Base-by-base conservation (phyloP, 768 basidiomycete genomes). In the Rhodotorula paludigena region DNA sequence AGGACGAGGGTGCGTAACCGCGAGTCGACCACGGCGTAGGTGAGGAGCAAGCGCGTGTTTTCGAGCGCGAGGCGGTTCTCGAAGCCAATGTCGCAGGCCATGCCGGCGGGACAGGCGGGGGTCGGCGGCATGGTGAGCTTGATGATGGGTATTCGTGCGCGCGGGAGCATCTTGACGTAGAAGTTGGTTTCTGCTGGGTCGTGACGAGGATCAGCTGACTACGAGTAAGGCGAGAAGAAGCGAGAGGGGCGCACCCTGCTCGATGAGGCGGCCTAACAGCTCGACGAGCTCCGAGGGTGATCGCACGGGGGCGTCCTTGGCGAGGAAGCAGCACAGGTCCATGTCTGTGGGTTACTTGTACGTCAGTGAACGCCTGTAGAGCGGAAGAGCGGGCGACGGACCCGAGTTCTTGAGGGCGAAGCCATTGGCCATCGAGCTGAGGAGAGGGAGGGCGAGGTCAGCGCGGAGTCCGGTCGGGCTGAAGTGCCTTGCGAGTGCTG, bases 11-110 rank as follows among this genome's bases (percentile, higher is more conserved):
- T 93, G 73, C 92, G 83, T 64, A 99, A 87, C 74, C 94, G 85
- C 48, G 90, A 91, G 79, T 99, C 94, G 76, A 97, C 85, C 83
- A 91, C 91, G 72, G 94, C 93, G 79, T 99, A 99, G 77, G 91
- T 97, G 85, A 93, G 88, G 64, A 99, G 82, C 66, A 99, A 80
- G 63, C 94, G 84, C 41, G 94, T 99, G 78, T 99, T 99, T 81
- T 99, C 94, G 63, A 99, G 82, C 35, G 94, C 94, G 61, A 99
- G 83, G 75, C 93, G 85, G 80, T 98, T 98, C 82, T 96, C 94
- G 74, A 98, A 98, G 25, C 94, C 94, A 72, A 99, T 99, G 78
- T 99, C 94, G 77, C 94, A 97, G 12, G 93, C 89, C 74, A 99
- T 94, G 63, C 92, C 93, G 57, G 85, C 87, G 85, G 79, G 74